These are phyloP conservation scores for Aspergillus sp. DNA, from an alignment of 2,329 filamentous ascomycete species.

Conservation along the genomic window DNA sequence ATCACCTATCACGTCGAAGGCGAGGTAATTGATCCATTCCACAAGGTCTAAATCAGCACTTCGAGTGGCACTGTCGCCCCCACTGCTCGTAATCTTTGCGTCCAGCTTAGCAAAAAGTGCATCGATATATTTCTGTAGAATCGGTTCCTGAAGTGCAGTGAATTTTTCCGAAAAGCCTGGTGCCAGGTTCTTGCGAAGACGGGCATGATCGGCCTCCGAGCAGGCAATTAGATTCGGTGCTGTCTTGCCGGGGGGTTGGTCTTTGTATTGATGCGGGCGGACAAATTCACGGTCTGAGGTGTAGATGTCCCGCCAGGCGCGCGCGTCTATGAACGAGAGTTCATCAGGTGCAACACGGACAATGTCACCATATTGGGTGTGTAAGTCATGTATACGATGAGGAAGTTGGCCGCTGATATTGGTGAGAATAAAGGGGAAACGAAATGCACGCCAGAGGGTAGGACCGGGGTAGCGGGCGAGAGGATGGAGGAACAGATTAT, in stretches of 20 bases:
- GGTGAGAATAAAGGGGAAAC: conserved; percentile 5
- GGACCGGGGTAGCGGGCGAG: conserved; percentile 21
- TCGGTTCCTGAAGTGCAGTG: conserved; percentile 25
- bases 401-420: conserved; percentile 13
- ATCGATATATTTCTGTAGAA: conserved; percentile 23
- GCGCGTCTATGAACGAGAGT: conserved; percentile 35
- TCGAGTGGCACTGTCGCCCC: too few relatives aligned
- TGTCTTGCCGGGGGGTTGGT: conserved; percentile 13
- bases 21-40: conserved; percentile 13
- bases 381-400: conserved; percentile 14
- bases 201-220: conserved; percentile 19
- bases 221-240: conserved; percentile 14
- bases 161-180: conserved; percentile 26
- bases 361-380: conserved; percentile 33
- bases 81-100: background rate
- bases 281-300: background rate
- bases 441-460: conserved; percentile 6
- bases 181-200: conserved; percentile 20
- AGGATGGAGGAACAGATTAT: conserved; percentile 24
- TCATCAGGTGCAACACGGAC: conserved; percentile 38
- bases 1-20: conserved; percentile 20
- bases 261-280: conserved; percentile 13
- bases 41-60: conserved; percentile 8
- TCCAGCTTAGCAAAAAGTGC: conserved; percentile 19
- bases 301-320: conserved; percentile 39